Base-by-base conservation (phyloP, 2,329 filamentous ascomycete genomes). In the Byssothecium circinans region DNA sequence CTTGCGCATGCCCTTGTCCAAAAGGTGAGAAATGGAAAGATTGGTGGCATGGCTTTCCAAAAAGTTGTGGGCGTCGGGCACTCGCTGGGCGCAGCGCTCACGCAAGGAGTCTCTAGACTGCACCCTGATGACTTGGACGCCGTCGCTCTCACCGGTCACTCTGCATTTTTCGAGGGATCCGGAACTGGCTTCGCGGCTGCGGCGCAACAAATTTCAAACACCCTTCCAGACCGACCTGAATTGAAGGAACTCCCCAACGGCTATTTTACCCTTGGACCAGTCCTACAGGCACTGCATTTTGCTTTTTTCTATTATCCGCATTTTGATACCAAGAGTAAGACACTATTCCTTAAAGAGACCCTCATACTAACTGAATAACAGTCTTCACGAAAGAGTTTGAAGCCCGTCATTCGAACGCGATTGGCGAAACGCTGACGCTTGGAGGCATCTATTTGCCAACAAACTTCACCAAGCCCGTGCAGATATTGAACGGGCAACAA, bases 51-150 rank as follows among this genome's bases (percentile, higher is more conserved):
- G 23, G 45, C 32, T 5, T 71, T 73, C 57, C 50, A 56, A 18
- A 65, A 66, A 5, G 63, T 76, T 22, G 59, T 75, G 11, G 71
- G 68, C 12, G 66, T 72, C 10, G 74, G 71, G 11, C 74, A 76
- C 52, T 71, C 66, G 18, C 68, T 68, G 46, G 72, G 73, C 40
- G 64, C 61, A 44, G 61, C 67, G 42, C 52, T 72, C 43, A 68
- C 64, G 11, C 58, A 68, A 52, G 65, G 49, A 30, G 50, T 72
- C 30, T 65, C 67, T 0, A 57, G 61, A 18, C 50, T 60, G 34
- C 65, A 72, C 53, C 70, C 69, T 1, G 25, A 41, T 17, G 62
- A 61, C 32, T 58, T 70, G 41, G 64, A 73, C 52, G 72, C 66
- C 33, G 57, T 69, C 18, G 64, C 72, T 43, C 53, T 75, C 8